Conservation (phyloP, 2,329 filamentous ascomycete species). For the Nemania bipapillata region DNA sequence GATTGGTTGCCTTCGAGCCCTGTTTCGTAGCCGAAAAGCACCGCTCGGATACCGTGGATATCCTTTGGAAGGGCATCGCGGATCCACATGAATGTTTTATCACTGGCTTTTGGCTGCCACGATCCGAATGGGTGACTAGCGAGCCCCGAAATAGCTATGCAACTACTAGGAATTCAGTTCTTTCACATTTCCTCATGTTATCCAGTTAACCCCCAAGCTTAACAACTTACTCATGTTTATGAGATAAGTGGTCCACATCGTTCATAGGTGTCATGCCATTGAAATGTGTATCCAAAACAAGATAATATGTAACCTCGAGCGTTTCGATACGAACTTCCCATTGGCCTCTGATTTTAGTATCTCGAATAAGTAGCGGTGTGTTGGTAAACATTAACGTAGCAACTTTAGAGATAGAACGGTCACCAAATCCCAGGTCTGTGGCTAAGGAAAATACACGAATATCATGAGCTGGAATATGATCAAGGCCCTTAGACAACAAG, state of each 20-base stretch:
- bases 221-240: conserved; percentile 40
- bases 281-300: conserved; percentile 44
- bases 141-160: conserved; percentile 44
- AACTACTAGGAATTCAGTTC: conserved; percentile 27
- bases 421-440: conserved; percentile 24
- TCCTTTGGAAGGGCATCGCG: conserved; percentile 41
- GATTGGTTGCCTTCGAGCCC: conserved; percentile 41
- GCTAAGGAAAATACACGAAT: conserved; percentile 40
- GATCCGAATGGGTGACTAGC: conserved; percentile 45
- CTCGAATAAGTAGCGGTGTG: conserved; percentile 22
- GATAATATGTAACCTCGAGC: not conserved
- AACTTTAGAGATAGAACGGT: conserved; percentile 33
- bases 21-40: conserved; percentile 47
- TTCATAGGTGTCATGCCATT: conserved; percentile 41
- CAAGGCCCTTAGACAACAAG: conserved; percentile 27
- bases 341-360: conserved; percentile 8
- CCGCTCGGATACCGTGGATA: conserved; percentile 35
- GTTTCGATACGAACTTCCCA: conserved; percentile 7
- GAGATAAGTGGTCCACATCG: conserved; percentile 33
- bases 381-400: conserved; percentile 40
- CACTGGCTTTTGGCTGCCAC: conserved; percentile 40
- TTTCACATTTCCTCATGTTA: not conserved
- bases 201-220: not conserved
- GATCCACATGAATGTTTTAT: conserved; percentile 48
- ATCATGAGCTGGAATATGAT: conserved; percentile 26